These are phyloP conservation scores for Lepiota venenata DNA, from an alignment of 768 basidiomycete species.

Conservation along the genomic window DNA sequence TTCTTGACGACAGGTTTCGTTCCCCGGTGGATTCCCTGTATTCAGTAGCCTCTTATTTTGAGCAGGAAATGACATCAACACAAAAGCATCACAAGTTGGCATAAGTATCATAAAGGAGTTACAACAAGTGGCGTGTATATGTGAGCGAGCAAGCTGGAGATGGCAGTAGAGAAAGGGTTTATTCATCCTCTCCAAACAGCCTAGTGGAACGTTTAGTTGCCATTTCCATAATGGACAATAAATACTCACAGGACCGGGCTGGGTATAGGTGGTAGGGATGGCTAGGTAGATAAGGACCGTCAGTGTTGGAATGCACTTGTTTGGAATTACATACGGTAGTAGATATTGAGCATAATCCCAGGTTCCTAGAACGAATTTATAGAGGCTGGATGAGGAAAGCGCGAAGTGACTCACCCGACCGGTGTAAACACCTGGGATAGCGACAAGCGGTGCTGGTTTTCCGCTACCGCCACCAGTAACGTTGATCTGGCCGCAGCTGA, in stretches of 20 bases:
- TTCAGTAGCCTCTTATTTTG: too few relatives aligned
- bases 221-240: neutral
- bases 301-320: neutral
- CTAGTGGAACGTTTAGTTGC: neutral
- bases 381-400: neutral
- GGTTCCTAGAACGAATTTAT: conserved; percentile 10
- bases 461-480: conserved; percentile 29
- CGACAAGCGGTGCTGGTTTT: conserved; percentile 22
- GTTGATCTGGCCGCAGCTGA: conserved; percentile 34
- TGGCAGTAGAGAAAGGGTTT: neutral
- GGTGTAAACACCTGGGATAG: conserved; percentile 27
- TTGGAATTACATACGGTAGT: conserved; percentile 12
- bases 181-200: conserved; percentile 18
- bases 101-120: too few relatives aligned
- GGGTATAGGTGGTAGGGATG: conserved; percentile 15
- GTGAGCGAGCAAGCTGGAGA: too few relatives aligned
- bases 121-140: too few relatives aligned
- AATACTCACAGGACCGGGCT: conserved; percentile 17
- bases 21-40: too few relatives aligned
- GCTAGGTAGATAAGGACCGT: neutral
- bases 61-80: too few relatives aligned
- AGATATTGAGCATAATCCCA: conserved; percentile 19
- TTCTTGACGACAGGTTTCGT: too few relatives aligned
- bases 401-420: conserved; percentile 17
- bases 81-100: too few relatives aligned